These are phyloP conservation scores for Macrotyloma uniflorum DNA, from an alignment of 306 rosid genomes.

Conservation along the genomic window DNA sequence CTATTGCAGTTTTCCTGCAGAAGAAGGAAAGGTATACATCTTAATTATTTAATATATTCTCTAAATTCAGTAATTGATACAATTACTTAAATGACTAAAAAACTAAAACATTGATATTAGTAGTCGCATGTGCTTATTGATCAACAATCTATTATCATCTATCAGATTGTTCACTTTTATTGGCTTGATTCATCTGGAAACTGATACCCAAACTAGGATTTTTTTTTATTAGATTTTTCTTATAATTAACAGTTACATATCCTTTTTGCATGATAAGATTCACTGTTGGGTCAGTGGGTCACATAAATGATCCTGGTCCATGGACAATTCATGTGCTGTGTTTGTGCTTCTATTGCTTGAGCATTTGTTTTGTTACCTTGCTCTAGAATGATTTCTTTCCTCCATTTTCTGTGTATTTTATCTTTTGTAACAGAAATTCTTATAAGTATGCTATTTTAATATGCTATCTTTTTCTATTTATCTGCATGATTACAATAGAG, in stretches of 20 bases:
- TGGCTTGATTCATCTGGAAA: conserved; percentile 11
- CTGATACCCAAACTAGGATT: not conserved
- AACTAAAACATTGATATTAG: not conserved
- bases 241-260: not conserved
- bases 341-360: not conserved
- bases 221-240: not conserved
- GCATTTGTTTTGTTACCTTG: not conserved
- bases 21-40: conserved; percentile 74
- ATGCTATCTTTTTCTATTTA: conserved; percentile 17
- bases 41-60: conserved; percentile 6
- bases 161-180: not conserved
- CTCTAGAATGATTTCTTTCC: not conserved
- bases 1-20: conserved; percentile 79
- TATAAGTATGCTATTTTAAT: not conserved
- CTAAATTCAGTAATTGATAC: not conserved
- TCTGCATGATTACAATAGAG: conserved; percentile 52
- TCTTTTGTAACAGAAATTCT: not conserved
- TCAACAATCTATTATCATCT: not conserved
- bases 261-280: not conserved
- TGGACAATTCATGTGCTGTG: not conserved
- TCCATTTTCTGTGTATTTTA: not conserved
- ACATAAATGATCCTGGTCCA: conserved; percentile 4
- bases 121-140: not conserved
- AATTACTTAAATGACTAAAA: not conserved
- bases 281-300: not conserved